Base-by-base conservation (phyloP, 2,329 filamentous ascomycete species). In the Purpureocillium lavendulum region DNA sequence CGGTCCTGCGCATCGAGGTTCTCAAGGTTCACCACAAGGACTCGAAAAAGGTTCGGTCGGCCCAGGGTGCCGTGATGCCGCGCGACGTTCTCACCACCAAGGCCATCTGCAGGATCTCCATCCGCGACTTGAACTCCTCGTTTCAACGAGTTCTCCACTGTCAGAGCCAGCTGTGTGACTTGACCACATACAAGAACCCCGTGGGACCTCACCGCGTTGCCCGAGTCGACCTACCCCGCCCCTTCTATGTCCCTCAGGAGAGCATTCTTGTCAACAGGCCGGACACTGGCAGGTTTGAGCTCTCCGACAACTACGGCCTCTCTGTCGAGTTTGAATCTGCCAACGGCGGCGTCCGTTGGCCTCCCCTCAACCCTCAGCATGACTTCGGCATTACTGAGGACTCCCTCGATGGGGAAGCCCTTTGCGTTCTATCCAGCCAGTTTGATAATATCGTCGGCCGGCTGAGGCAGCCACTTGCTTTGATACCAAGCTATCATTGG, bases 151-250 rank as follows among this genome's bases (percentile, higher is more conserved):
- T 73, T 7, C 53, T 78, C 41, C 65, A 75, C 49, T 72, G 71
- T 45, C 67, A 74, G 49, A 75, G 67, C 44, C 71, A 77, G 49
- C 56, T 69, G 8, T 77, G 74, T 57, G 66, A 66, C 33, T 58
- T 79, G 44, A 68, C 63, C 38, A 60, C 71, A 3, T 71, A 67
- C 49, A 67, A 69, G 46, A 70, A 71, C 30, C 58, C 67, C 3
- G 60, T 65, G 37, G 67, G 64, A 21, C 62, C 64, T 36, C 62
- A 67, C 33, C 63, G 60, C 24, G 64, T 72, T 41, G 67, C 70
- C 11, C 65, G 69, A 35, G 59, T 77, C 18, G 65, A 69, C 45
- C 50, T 74, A 35, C 60, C 64, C 24, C 55, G 58, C 16, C 70
- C 74, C 1, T 77, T 78, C 44, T 62, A 64, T 30, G 60, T 79